Conservation (phyloP, 805 yeast species). For the Saccharomycopsis sp. region DNA sequence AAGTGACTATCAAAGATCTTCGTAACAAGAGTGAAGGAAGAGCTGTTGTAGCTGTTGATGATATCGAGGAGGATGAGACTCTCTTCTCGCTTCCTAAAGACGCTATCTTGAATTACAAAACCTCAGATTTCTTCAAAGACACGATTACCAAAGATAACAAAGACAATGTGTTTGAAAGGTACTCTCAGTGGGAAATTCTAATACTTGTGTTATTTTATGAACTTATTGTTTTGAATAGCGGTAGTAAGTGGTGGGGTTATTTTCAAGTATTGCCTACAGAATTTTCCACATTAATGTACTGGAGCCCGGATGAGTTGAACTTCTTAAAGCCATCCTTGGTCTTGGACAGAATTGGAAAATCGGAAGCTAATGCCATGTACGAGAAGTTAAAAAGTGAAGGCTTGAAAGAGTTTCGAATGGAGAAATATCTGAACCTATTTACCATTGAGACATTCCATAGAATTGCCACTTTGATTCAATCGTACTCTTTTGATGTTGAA, state of each 20-base stretch:
- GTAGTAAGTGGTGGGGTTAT: constrained; percentile 64
- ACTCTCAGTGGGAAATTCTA: constrained; percentile 73
- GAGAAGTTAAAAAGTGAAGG: constrained; percentile 35
- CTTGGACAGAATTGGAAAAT: constrained; percentile 61
- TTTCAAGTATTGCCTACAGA: constrained; percentile 59
- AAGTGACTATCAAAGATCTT: constrained; percentile 55
- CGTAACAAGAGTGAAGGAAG: constrained; percentile 63
- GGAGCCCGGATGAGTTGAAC: constrained; percentile 59
- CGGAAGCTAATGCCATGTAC: constrained; percentile 57
- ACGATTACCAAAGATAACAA: constrained; percentile 29
- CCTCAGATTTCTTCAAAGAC: constrained; percentile 34
- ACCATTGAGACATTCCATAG: constrained; percentile 56
- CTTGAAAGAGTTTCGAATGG: constrained; percentile 33
- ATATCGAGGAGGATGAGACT: constrained; percentile 54
- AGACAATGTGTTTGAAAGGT: constrained; percentile 28
- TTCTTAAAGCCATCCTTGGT: constrained; percentile 65
- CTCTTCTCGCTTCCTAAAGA: constrained; percentile 65
- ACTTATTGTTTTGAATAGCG: constrained; percentile 35
- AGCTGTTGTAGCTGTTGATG: constrained; percentile 60
- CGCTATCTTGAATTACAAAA: constrained; percentile 51
- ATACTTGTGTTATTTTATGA: constrained; percentile 65
- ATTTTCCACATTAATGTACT: constrained; percentile 47
- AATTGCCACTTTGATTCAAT: constrained; percentile 76
- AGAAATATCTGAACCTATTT: constrained; percentile 27
- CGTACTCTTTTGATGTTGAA: constrained; percentile 86